phyloP scores from a whole-genome alignment of 805 yeast species.

The Candida coquimbonensis region DNA sequence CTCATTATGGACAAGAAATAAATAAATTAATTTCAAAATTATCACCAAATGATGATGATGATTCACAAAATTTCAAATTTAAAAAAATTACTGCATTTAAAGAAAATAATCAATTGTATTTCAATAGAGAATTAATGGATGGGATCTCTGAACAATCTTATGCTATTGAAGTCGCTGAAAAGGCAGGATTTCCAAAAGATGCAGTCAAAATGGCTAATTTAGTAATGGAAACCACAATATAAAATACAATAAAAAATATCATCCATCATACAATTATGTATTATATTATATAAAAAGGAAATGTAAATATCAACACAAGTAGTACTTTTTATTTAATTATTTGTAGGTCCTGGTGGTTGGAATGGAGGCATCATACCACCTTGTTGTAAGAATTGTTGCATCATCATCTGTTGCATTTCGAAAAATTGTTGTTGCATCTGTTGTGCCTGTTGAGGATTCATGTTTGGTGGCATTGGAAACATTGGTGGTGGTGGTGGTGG shows the following conservation, averaged over 20 bases:
- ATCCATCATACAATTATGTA: neutral
- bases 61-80: constrained; percentile 62
- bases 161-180: constrained; percentile 95
- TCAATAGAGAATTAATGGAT: constrained; percentile 80
- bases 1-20: constrained; percentile 87
- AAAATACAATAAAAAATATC: neutral
- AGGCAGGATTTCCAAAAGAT: constrained; percentile 83
- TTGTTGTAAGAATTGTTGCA: constrained; percentile 18
- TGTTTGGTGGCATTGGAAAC: constrained; percentile 21
- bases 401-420: constrained; percentile 23
- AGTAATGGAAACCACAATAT: constrained; percentile 38
- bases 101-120: constrained; percentile 53
- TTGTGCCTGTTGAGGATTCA: constrained; percentile 19
- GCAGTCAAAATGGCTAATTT: constrained; percentile 76
- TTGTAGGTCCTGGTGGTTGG: constrained; percentile 1
- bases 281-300: no score
- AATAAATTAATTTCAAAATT: constrained; percentile 61
- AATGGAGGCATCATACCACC: neutral
- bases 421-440: constrained; percentile 26
- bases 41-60: constrained; percentile 41
- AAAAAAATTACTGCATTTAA: constrained; percentile 41
- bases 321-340: neutral
- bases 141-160: constrained; percentile 92
- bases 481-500: constrained; percentile 12
- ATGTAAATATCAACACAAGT: no score